phyloP scores from a whole-genome alignment of 139 green algal species.

The Chlorella vulgaris region DNA sequence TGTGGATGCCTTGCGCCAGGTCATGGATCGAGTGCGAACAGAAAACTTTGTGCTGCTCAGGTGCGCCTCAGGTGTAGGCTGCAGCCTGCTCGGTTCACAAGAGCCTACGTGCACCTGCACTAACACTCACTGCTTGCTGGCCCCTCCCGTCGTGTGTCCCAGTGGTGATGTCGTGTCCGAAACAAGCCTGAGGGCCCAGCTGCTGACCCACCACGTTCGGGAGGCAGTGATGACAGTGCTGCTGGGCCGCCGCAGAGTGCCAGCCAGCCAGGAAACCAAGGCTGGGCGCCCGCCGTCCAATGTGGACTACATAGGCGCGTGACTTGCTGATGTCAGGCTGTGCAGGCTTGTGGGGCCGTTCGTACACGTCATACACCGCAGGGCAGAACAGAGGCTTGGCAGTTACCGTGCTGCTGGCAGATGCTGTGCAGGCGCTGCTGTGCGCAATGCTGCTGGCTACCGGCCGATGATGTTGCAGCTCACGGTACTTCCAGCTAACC shows the following conservation, averaged over 20 bases:
- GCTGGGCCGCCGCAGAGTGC: conserved; percentile 57
- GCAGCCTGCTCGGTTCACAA: not conserved
- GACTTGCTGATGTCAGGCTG: conserved; percentile 57
- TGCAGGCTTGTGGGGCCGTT: too few species aligned
- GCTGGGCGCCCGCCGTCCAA: conserved; percentile 76
- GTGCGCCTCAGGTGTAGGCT: not conserved
- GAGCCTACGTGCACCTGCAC: too few species aligned
- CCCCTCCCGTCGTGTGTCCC: too few species aligned
- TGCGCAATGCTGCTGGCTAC: too few species aligned
- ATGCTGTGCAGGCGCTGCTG: too few species aligned
- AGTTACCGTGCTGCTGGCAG: too few species aligned
- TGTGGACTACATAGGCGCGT: conserved; percentile 78
- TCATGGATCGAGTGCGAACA: conserved; percentile 41
- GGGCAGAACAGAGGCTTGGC: not conserved
- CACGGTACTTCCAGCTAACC: too few species aligned
- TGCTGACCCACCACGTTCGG: conserved; percentile 52
- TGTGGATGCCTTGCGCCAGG: conserved; percentile 64
- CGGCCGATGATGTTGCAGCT: too few species aligned
- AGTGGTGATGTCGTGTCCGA: conserved; percentile 72
- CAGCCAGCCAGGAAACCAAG: conserved; percentile 71
- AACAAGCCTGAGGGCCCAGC: conserved; percentile 50
- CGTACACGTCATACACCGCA: not conserved
- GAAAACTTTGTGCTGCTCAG: conserved; percentile 61
- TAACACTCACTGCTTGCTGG: too few species aligned
- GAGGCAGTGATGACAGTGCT: conserved; percentile 67